These are phyloP conservation scores for Paradendryphiella salina DNA, from an alignment of 2,329 filamentous ascomycete species.

Conservation along the genomic window DNA sequence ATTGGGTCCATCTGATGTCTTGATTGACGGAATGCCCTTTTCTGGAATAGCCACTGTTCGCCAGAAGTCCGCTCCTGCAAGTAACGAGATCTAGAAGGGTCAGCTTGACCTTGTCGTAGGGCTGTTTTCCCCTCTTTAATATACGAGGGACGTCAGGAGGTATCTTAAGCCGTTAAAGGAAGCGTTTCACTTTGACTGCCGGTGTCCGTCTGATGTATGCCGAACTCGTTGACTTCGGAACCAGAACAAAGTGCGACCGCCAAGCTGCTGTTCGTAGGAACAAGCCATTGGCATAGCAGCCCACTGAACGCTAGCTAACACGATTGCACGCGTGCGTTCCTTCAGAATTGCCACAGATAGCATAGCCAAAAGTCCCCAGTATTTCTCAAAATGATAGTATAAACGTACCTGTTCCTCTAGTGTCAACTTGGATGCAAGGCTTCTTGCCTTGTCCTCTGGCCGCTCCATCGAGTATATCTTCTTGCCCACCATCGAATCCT, in stretches of 20 bases:
- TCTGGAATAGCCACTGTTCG: slow-evolving; percentile 65
- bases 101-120: slow-evolving; percentile 21
- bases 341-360: neutral
- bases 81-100: slow-evolving; percentile 42
- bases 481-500: slow-evolving; percentile 39
- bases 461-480: slow-evolving; percentile 39
- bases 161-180: slow-evolving; percentile 7
- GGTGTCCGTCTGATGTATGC: neutral
- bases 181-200: neutral
- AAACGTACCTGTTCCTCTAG: slow-evolving; percentile 47
- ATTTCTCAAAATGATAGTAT: neutral
- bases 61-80: slow-evolving; percentile 68
- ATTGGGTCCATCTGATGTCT: slow-evolving; percentile 70
- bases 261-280: neutral
- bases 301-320: neutral
- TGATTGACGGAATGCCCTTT: slow-evolving; percentile 65
- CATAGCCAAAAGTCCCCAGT: neutral
- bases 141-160: slow-evolving; percentile 15
- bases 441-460: slow-evolving; percentile 42
- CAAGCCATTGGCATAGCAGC: neutral
- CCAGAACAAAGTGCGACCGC: neutral
- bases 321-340: neutral
- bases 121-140: slow-evolving; percentile 10
- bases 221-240: slow-evolving; percentile 1
- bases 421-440: slow-evolving; percentile 42